phyloP scores from a whole-genome alignment of 108 stramenopile species.

The Skeletonema menzelii region DNA sequence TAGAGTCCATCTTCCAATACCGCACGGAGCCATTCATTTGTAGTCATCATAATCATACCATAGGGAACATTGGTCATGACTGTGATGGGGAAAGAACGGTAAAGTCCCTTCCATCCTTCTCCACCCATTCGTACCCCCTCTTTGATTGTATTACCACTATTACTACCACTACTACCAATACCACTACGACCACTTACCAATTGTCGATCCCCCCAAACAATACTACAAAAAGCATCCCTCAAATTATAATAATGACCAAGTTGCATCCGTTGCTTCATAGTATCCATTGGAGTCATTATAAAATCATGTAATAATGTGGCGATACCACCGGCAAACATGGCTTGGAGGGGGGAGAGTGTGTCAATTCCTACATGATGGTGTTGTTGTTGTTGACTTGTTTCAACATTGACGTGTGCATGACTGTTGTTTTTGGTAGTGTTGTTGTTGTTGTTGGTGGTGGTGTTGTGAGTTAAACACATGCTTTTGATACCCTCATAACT shows the following conservation, averaged over 20 bases:
- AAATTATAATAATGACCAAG: slow-evolving; percentile 93
- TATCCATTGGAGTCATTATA: slow-evolving; percentile 97
- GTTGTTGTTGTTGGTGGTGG: neutral
- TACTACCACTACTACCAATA: neutral
- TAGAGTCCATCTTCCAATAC: slow-evolving; percentile 50
- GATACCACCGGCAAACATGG: slow-evolving; percentile 84
- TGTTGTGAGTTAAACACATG: slow-evolving; percentile 17
- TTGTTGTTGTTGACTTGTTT: neutral
- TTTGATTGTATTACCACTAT: neutral
- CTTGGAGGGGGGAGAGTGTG: slow-evolving; percentile 25
- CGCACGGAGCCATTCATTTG: slow-evolving; percentile 87
- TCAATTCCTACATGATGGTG: slow-evolving; percentile 14
- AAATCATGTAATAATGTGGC: slow-evolving; percentile 92
- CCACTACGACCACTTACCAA: neutral
- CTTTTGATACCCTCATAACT: slow-evolving; percentile 89
- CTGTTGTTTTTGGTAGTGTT: neutral
- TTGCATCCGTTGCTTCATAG: slow-evolving; percentile 99
- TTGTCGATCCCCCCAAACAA: slow-evolving; percentile 25
- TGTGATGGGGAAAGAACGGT: slow-evolving; percentile 91
- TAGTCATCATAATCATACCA: slow-evolving; percentile 94
- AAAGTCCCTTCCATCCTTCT: slow-evolving; percentile 86
- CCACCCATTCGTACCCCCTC: slow-evolving; percentile 3
- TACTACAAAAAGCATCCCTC: slow-evolving; percentile 60
- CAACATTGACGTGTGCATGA: neutral
- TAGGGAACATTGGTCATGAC: slow-evolving; percentile 97